Percentiles rank a stretch among this genome's conserved stretches.
phyloP scores from a whole-genome alignment of 257 asterid genomes.

The Scutellaria baicalensis region DNA sequence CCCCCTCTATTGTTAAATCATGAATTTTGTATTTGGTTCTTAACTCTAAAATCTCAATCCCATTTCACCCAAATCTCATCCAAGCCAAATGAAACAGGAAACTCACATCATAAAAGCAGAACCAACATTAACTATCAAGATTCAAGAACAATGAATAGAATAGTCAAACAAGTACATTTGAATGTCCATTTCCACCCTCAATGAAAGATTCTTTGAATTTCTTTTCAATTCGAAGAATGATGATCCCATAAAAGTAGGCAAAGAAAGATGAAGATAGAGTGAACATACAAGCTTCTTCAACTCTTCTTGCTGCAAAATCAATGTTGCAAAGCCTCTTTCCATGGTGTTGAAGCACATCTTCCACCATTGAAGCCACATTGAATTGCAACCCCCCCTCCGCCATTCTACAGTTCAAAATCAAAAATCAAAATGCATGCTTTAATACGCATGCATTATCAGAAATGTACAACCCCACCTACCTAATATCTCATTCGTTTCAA shows the following conservation, averaged over 20 bases:
- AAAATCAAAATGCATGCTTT: constrained; percentile 20
- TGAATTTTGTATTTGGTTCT: no score
- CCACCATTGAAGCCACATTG: constrained; percentile 62
- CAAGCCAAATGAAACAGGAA: neutral
- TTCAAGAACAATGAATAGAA: neutral
- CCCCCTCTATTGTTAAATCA: no score
- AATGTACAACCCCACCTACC: constrained; percentile 1
- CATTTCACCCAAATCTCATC: neutral
- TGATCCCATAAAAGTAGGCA: no score
- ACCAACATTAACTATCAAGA: neutral
- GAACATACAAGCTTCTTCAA: constrained; percentile 64
- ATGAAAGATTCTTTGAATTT: neutral
- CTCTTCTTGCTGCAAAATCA: constrained; percentile 68
- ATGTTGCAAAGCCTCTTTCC: constrained; percentile 46
- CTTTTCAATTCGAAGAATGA: no score
- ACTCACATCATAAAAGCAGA: neutral
- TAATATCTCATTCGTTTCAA: constrained; percentile 15
- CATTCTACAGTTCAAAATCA: constrained; percentile 30
- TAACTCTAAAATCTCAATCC: neutral
- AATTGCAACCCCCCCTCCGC: constrained; percentile 50
- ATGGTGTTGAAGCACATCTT: constrained; percentile 71
- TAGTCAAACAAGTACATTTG: neutral
- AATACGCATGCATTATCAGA: constrained; percentile 1
- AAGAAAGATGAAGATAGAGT: neutral
- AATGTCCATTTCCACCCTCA: neutral